Base-by-base conservation (phyloP, 352 stramenopile species). In the Globisporangium parvum region DNA sequence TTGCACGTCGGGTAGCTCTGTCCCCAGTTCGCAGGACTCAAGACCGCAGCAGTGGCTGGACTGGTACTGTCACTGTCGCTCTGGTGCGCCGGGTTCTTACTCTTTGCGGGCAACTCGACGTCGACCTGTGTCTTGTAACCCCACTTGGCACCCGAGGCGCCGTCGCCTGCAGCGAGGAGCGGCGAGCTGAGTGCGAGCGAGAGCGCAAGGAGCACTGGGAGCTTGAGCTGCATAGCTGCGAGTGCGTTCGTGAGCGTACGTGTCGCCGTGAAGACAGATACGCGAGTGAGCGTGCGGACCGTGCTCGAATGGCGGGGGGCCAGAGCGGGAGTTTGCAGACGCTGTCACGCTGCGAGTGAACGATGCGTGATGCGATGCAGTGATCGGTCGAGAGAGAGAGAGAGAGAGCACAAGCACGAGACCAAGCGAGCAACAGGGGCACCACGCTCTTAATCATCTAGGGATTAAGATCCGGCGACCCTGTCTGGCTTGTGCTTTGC, bases 1-100 rank as follows among this genome's bases (percentile, higher is more conserved):
- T 42, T 20, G 48, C 60, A 66, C 21, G 23, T 53, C 53, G 55
- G 31, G 41, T 66, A 58, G n/a, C 48, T 21, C 11, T 58, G 48
- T n/a, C 47, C 55, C 60, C 53, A 65, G 28, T 65, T 57, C 2
- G 21, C 21, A 15, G 58, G 58, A 18, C 42, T 39, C 15, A 62
- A 23, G 39, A 42, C 23, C n/a, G 17, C 17, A 21, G 33, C 14
- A 9, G 50, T 45, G 1, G 18, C 4, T 0, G 24, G 26, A 3
- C 10, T 18, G 6, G 18, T 15, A 18, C 23, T 56, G 24, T 56
- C 39, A 18, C 23, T 56, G 24, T 56, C 39, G 20, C 47, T 23
- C 28, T 56, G 51, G 17, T 56, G 51, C 51, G 39, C 51, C 11
- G 20, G 39, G 39, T 56, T 26, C 23, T 39, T 39, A 1, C 45